Base-by-base conservation (phyloP, 768 basidiomycete genomes). In the Podaxis rugospora region DNA sequence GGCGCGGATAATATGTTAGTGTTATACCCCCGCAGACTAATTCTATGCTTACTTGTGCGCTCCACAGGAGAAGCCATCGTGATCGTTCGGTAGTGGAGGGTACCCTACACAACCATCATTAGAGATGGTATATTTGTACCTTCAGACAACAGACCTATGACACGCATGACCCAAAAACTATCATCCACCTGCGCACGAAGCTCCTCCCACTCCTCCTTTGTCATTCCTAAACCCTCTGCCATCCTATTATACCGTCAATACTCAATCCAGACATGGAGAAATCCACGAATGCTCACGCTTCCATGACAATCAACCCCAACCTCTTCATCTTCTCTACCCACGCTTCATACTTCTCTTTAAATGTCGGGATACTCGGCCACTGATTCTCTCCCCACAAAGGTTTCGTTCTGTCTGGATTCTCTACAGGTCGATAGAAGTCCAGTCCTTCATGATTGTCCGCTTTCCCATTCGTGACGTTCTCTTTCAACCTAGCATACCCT, bases 321-420 rank as follows among this genome's bases (percentile, higher is more conserved):
- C 66, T 74, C 71, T 90, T 89, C 95, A 96, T 96, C 79, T 90
- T 94, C 66, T 84, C 83, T 2, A 90, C 76, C 93, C 93, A 96
- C 4, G 65, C 67, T 60, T 90, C 85, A 65, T 89, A 90, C 65
- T 80, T 87, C 39, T 80, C 77, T 59, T 71, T 76, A 67, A 95
- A 94, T 0, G 69, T 72, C 1, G 86, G 77, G 2, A 83, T 62
- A 2, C 67, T 65, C 0, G 93, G 94, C 89, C 92, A 96, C 62
- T 92, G 93, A 68, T 96, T 97, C 71, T 86, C 84, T 11, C 94
- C 94, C 85, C 89, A 88, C 0, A 95, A 72, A 0, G 85, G 83
- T 55, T 83, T 84, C 7, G 82, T 80, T 72, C 82, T 90, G 69
- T 93, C 86, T 0, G 89, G 86, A 25, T 80, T 75, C 49, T 82